Conservation (phyloP, 2,329 filamentous ascomycete species). For the Stachybotrys chlorohalonatus region DNA sequence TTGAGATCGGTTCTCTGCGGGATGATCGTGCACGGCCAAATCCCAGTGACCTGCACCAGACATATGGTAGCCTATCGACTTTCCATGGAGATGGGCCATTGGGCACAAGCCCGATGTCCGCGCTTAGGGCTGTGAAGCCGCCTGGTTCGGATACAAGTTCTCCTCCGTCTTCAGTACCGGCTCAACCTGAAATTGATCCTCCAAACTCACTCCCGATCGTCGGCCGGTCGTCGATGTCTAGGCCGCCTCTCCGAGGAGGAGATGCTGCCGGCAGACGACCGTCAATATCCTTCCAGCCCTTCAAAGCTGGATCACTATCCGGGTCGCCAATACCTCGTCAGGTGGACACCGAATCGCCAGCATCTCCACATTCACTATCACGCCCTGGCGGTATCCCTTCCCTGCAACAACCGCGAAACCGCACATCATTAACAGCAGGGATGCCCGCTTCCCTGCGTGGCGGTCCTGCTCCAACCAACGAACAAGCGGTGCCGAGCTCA, state of each 20-base stretch:
- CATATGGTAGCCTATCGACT: slow-evolving; percentile 83
- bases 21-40: slow-evolving; percentile 42
- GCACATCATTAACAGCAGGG: slow-evolving; percentile 64
- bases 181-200: slow-evolving; percentile 33
- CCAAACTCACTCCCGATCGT: slow-evolving; percentile 46
- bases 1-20: slow-evolving; percentile 68
- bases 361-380: slow-evolving; percentile 45
- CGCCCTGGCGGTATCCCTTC: slow-evolving; percentile 38
- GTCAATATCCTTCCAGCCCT: slow-evolving; percentile 87
- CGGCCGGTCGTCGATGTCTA: slow-evolving; percentile 18
- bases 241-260: slow-evolving; percentile 33
- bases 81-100: slow-evolving; percentile 72
- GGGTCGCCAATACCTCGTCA: slow-evolving; percentile 61
- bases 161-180: slow-evolving; percentile 41
- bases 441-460: slow-evolving; percentile 67
- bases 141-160: slow-evolving; percentile 55
- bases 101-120: slow-evolving; percentile 81
- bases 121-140: slow-evolving; percentile 59
- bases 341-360: slow-evolving; percentile 40
- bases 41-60: slow-evolving; percentile 58
- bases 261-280: slow-evolving; percentile 57
- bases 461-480: slow-evolving; percentile 51
- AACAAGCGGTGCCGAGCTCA: slow-evolving; percentile 63
- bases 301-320: slow-evolving; percentile 93
- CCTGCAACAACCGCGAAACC: slow-evolving; percentile 50